Conservation (phyloP, 768 basidiomycete species). For the Rhizopogon sp. region DNA sequence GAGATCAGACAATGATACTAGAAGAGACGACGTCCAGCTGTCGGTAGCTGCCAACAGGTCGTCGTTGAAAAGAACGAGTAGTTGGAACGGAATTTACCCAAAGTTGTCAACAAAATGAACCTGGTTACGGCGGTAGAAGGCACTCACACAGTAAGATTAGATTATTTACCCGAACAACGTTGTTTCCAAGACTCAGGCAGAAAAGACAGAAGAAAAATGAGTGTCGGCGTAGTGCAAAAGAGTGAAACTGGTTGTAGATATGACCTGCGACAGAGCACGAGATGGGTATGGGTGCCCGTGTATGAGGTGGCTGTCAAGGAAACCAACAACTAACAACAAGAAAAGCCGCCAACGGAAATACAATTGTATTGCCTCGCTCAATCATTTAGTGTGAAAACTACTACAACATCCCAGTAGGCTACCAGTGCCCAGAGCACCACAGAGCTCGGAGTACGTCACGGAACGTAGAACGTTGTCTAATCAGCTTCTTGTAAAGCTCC, state of each 20-base stretch:
- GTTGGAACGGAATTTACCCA: not conserved
- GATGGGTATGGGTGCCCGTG: too few relatives aligned
- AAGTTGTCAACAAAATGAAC: not conserved
- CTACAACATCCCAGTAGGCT: not conserved
- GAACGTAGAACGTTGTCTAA: constrained; percentile 1
- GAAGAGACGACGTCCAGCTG: not conserved
- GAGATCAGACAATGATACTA: not conserved
- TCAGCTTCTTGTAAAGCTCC: not conserved
- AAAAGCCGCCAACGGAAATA: not conserved
- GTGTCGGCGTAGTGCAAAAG: not conserved
- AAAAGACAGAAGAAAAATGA: constrained; percentile 1
- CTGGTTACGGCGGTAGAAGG: not conserved
- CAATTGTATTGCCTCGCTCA: not conserved
- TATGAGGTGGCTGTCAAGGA: not conserved
- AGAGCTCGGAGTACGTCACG: not conserved
- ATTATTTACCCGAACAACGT: not conserved
- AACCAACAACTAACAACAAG: not conserved
- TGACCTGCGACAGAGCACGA: not conserved
- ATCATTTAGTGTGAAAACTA: not conserved
- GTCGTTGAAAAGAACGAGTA: not conserved
- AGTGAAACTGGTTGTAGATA: not conserved
- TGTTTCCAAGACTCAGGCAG: not conserved
- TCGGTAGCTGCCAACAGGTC: not conserved
- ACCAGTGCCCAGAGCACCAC: not conserved
- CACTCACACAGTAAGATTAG: not conserved